Percentiles rank a stretch among this genome's conserved stretches.
These are phyloP conservation scores for Exophiala phaeomuriformis DNA, from an alignment of 2,329 filamentous ascomycete genomes.

Conservation along the genomic window DNA sequence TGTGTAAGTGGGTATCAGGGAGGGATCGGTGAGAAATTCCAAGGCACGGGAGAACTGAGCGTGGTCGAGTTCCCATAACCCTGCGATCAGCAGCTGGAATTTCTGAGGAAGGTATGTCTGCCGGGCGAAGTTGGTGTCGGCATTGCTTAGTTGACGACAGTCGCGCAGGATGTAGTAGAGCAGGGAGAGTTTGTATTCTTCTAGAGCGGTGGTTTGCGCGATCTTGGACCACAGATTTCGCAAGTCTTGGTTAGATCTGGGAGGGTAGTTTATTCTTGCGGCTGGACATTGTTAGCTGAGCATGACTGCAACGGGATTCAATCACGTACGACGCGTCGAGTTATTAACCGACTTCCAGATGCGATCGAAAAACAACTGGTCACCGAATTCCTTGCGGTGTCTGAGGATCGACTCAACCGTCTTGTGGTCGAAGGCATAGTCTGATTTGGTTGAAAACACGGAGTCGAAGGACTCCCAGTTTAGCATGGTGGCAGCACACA, in stretches of 20 bases:
- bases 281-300: constrained; percentile 1
- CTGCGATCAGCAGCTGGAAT: constrained; percentile 74
- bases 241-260: constrained; percentile 60
- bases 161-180: constrained; percentile 80
- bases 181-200: constrained; percentile 73
- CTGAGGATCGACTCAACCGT: constrained; percentile 56
- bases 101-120: constrained; percentile 62
- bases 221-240: constrained; percentile 64
- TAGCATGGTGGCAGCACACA: constrained; percentile 42
- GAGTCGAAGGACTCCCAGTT: constrained; percentile 61
- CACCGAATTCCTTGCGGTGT: constrained; percentile 60
- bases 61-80: constrained; percentile 72
- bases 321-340: constrained; percentile 55
- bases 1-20: constrained; percentile 65
- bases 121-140: constrained; percentile 53
- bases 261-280: constrained; percentile 64
- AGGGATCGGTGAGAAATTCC: constrained; percentile 70
- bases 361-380: constrained; percentile 70
- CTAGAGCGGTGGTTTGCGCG: constrained; percentile 55
- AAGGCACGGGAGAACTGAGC: constrained; percentile 51
- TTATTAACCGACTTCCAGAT: constrained; percentile 60
- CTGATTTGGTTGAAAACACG: constrained; percentile 57
- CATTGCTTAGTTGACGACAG: constrained; percentile 50
- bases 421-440: constrained; percentile 56
- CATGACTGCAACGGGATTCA: constrained; percentile 1